Conservation (phyloP, 768 basidiomycete genomes). For the Coprinopsis marcescibilis region DNA sequence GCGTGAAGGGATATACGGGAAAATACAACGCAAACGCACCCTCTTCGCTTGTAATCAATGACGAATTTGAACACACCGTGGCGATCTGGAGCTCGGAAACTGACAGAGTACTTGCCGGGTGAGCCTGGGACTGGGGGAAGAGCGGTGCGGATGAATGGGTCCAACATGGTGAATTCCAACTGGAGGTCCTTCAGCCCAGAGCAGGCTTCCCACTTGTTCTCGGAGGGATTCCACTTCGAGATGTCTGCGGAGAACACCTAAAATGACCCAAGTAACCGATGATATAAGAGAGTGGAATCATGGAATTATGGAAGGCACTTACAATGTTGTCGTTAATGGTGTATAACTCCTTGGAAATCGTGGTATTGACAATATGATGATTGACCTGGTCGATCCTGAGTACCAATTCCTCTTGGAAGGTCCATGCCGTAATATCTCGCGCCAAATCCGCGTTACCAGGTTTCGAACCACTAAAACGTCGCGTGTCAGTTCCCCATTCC, state of each 20-base stretch:
- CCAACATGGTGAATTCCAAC: constrained; percentile 97
- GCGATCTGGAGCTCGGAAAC: constrained; percentile 87
- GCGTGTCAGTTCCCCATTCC: constrained; percentile 1
- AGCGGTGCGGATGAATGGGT: constrained; percentile 87
- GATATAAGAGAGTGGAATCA: constrained; percentile 7
- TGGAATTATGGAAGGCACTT: constrained; percentile 21
- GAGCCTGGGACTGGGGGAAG: constrained; percentile 51
- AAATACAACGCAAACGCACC: constrained; percentile 40
- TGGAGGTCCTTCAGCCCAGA: constrained; percentile 75
- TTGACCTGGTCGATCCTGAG: constrained; percentile 70
- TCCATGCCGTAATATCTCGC: constrained; percentile 77
- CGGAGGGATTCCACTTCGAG: constrained; percentile 56
- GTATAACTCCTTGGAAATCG: constrained; percentile 63
- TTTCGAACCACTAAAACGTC: constrained; percentile 39
- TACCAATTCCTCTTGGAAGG: constrained; percentile 82
- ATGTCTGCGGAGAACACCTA: constrained; percentile 74
- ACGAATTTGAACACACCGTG: constrained; percentile 99
- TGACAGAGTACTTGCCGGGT: constrained; percentile 70
- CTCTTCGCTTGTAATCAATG: constrained; percentile 85
- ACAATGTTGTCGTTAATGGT: constrained; percentile 85
- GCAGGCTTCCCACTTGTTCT: constrained; percentile 63
- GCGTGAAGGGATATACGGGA: neutral
- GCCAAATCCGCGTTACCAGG: constrained; percentile 76
- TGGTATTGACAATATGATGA: constrained; percentile 67
- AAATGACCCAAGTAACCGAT: constrained; percentile 2